These are phyloP conservation scores for Glycine tomentella DNA, from an alignment of 306 rosid species.

Conservation along the genomic window DNA sequence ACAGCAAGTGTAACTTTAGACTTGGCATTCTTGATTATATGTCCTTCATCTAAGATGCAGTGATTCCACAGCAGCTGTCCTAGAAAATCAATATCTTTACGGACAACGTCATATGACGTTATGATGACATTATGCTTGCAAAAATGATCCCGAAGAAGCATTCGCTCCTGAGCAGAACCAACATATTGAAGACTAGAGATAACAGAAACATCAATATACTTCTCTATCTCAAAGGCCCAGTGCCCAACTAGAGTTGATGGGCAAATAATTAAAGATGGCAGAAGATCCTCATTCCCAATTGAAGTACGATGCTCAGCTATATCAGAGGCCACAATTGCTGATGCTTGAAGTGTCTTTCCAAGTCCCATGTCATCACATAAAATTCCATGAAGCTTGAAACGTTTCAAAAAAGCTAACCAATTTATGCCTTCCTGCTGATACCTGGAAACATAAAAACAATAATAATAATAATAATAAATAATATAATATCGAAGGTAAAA, in stretches of 20 bases:
- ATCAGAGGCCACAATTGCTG: conserved; percentile 93
- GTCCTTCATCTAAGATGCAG: conserved; percentile 97
- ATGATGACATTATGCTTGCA: conserved; percentile 81
- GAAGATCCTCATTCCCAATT: conserved; percentile 56
- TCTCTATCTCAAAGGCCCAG: conserved; percentile 98
- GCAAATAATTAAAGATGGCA: conserved; percentile 87
- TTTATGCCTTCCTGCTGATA: conserved; percentile 99
- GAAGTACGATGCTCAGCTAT: conserved; percentile 68
- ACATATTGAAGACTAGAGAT: conserved; percentile 90
- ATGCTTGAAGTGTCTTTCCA: conserved; percentile 98
- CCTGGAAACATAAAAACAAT: conserved; percentile 60
- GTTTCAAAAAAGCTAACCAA: conserved; percentile 94
- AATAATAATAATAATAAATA: not conserved
- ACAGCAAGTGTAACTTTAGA: conserved; percentile 91
- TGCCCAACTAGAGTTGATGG: conserved; percentile 99
- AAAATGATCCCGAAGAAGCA: conserved; percentile 71
- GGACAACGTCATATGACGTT: conserved; percentile 94
- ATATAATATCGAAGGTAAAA: conserved; percentile 35
- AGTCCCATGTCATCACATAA: conserved; percentile 99
- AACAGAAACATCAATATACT: conserved; percentile 79
- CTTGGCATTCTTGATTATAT: conserved; percentile 91
- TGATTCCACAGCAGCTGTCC: conserved; percentile 80
- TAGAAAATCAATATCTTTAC: conserved; percentile 88
- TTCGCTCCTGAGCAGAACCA: conserved; percentile 87
- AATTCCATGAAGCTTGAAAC: conserved; percentile 99